These are phyloP conservation scores for Acanthamoeba rhysodes DNA, from an alignment of 208 protist species.

Conservation along the genomic window DNA sequence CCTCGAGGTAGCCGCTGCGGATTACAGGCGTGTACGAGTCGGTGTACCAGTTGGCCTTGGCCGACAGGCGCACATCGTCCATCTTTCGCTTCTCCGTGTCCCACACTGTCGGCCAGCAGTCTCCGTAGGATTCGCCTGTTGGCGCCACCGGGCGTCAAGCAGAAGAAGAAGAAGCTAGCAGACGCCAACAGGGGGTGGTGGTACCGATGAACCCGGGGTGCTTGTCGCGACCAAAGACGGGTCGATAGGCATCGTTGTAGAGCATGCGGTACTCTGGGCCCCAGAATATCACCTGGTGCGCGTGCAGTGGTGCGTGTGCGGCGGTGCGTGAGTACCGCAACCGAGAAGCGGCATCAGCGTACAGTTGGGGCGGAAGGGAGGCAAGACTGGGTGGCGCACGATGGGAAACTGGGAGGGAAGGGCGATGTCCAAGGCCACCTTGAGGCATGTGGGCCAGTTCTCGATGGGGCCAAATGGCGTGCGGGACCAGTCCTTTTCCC, in stretches of 20 bases:
- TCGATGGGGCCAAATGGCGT: slow-evolving; percentile 19
- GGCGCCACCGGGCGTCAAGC: too few species aligned
- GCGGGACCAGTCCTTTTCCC: neutral
- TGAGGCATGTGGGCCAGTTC: neutral
- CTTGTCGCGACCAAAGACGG: neutral
- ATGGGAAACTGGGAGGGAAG: neutral
- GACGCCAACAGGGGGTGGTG: too few species aligned
- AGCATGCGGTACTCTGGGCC: neutral
- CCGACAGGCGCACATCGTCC: neutral
- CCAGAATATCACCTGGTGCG: neutral
- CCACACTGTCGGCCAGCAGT: slow-evolving; percentile 17
- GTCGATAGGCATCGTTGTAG: slow-evolving; percentile 29
- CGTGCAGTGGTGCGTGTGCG: neutral
- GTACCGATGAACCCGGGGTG: neutral
- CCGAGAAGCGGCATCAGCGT: neutral
- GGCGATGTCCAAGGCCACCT: neutral
- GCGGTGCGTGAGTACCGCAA: too few species aligned
- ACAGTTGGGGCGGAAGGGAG: neutral
- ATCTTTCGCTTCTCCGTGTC: neutral
- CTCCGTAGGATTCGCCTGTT: neutral
- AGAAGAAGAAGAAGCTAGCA: too few species aligned
- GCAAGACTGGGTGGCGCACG: neutral
- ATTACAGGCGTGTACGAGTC: neutral
- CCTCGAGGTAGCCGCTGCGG: neutral
- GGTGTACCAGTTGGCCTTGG: neutral